phyloP scores from a whole-genome alignment of 2,329 filamentous ascomycete genomes.

The Fusarium sp. region DNA sequence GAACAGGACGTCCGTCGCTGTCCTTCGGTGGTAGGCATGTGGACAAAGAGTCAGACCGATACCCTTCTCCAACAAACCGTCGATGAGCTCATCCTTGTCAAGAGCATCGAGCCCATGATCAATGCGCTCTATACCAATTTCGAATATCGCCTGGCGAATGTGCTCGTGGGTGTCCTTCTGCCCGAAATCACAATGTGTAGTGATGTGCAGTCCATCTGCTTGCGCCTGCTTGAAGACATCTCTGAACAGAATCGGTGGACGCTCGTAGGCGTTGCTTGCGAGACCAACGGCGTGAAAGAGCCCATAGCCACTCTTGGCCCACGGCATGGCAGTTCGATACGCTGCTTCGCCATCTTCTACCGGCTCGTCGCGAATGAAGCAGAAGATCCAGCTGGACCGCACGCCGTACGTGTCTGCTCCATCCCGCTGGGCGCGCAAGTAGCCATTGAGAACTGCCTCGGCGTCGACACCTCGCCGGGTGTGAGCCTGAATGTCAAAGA shows the following conservation, averaged over 20 bases:
- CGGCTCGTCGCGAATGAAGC: not conserved
- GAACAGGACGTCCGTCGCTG: not conserved
- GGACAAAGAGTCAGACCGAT: not conserved
- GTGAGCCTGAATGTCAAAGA: not conserved
- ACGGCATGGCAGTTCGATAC: not conserved
- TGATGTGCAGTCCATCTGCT: not conserved
- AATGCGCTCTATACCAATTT: not conserved
- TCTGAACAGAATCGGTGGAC: not conserved
- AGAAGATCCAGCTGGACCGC: not conserved
- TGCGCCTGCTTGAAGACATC: not conserved
- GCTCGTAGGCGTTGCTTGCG: not conserved
- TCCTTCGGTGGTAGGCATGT: not conserved
- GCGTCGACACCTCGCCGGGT: not conserved
- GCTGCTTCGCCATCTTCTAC: not conserved
- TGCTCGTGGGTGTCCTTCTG: not conserved
- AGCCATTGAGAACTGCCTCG: not conserved
- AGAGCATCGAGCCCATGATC: not conserved
- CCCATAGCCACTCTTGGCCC: not conserved
- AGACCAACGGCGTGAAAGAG: not conserved
- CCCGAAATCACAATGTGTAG: not conserved
- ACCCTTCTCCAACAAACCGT: not conserved
- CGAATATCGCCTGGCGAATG: not conserved
- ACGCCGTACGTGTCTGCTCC: not conserved
- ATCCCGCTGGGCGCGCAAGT: not conserved
- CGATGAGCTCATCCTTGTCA: not conserved